phyloP scores from a whole-genome alignment of 2,329 filamentous ascomycete genomes.

The Chaetomiaceae sp. region DNA sequence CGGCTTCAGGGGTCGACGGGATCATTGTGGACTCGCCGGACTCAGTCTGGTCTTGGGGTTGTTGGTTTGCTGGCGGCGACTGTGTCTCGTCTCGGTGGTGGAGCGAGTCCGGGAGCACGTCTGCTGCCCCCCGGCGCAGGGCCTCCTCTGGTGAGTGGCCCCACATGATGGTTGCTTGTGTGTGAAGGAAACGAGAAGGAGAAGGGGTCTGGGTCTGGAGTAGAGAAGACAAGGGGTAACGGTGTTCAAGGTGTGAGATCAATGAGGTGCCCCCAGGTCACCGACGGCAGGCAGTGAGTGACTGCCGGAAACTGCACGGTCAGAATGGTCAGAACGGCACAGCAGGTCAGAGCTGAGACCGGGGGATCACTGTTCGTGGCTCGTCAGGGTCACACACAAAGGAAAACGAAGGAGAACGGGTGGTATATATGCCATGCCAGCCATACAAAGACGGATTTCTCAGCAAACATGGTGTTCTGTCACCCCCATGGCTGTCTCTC shows the following conservation, averaged over 20 bases:
- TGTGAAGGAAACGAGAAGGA: no score
- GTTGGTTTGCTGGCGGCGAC: neutral
- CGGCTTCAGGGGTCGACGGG: slow-evolving; percentile 13
- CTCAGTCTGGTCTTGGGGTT: neutral
- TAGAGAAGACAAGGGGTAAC: no score
- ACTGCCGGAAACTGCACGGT: no score
- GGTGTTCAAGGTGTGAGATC: no score
- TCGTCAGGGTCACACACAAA: no score
- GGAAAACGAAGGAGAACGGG: no score
- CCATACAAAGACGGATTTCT: slow-evolving; percentile 10
- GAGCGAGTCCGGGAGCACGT: slow-evolving; percentile 19
- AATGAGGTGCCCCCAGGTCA: no score
- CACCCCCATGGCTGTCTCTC: neutral
- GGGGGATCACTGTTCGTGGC: no score
- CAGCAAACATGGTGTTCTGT: slow-evolving; percentile 3
- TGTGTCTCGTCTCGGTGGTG: slow-evolving; percentile 20
- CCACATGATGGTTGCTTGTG: slow-evolving; percentile 16
- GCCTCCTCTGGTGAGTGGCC: slow-evolving; percentile 21
- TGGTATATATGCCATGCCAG: no score
- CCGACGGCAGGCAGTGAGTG: neutral
- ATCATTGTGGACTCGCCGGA: slow-evolving; percentile 12
- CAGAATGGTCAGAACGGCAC: neutral
- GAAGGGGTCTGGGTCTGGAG: no score
- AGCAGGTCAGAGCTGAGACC: neutral
- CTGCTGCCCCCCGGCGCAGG: slow-evolving; percentile 18